phyloP scores from a whole-genome alignment of 2,329 filamentous ascomycete genomes.

The Monosporascus cannonballus region DNA sequence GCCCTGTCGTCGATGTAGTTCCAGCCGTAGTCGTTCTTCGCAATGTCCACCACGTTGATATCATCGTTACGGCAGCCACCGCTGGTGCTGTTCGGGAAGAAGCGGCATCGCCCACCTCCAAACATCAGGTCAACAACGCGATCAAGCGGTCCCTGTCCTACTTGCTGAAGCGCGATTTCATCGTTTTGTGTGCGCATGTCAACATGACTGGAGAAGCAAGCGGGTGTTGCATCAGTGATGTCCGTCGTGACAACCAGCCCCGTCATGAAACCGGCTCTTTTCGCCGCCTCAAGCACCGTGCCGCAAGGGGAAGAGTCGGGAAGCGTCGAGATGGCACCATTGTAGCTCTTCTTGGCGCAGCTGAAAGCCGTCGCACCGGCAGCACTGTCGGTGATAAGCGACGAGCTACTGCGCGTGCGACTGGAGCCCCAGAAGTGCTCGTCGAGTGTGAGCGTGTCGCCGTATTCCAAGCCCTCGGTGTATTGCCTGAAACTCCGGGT shows the following conservation, averaged over 20 bases:
- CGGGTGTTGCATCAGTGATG: constrained; percentile 92
- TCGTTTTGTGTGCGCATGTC: constrained; percentile 76
- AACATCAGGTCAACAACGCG: constrained; percentile 87
- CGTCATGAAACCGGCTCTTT: constrained; percentile 84
- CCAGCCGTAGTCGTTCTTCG: constrained; percentile 71
- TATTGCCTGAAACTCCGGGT: constrained; percentile 84
- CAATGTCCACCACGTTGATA: constrained; percentile 67
- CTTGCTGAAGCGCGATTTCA: constrained; percentile 84
- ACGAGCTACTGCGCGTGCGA: constrained; percentile 76
- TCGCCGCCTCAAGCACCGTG: constrained; percentile 88
- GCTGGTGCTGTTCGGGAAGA: constrained; percentile 72
- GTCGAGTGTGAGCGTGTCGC: constrained; percentile 75
- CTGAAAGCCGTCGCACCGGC: constrained; percentile 97
- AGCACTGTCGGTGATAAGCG: constrained; percentile 88
- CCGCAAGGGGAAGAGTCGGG: constrained; percentile 84
- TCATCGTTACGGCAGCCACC: constrained; percentile 80
- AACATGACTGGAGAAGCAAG: constrained; percentile 89
- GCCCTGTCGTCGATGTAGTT: constrained; percentile 66
- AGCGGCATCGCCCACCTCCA: constrained; percentile 89
- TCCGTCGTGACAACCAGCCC: constrained; percentile 92
- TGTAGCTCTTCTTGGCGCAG: constrained; percentile 91
- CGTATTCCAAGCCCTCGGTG: constrained; percentile 62
- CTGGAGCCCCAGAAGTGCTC: constrained; percentile 86
- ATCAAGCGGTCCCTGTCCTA: constrained; percentile 81
- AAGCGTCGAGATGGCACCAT: constrained; percentile 86